These are phyloP conservation scores for Euryodendron excelsum DNA, from an alignment of 148 eudicot genomes.

Conservation along the genomic window DNA sequence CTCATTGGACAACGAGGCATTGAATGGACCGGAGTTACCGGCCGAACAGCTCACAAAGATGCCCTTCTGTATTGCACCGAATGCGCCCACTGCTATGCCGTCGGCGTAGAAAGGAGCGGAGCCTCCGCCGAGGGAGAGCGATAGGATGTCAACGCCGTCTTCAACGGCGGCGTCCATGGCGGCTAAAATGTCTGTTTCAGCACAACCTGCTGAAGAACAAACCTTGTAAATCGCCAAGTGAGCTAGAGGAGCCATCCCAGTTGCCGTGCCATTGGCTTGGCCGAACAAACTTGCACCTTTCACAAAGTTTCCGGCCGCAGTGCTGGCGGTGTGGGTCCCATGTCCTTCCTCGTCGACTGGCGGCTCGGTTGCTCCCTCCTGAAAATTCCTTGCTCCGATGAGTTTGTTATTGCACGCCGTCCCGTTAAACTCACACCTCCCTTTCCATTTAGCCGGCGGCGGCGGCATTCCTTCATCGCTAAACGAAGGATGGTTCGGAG, in stretches of 20 bases:
- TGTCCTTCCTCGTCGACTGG: slow-evolving; percentile 42
- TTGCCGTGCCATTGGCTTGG: slow-evolving; percentile 43
- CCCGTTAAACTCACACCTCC: slow-evolving; percentile 39
- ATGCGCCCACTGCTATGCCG: slow-evolving; percentile 36
- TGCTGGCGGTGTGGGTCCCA: slow-evolving; percentile 53
- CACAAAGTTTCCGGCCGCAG: slow-evolving; percentile 39
- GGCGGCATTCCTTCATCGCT: slow-evolving; percentile 41
- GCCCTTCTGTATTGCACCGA: slow-evolving; percentile 50
- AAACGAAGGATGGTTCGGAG: slow-evolving; percentile 43
- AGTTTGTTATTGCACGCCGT: slow-evolving; percentile 50
- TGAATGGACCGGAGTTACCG: slow-evolving; percentile 44
- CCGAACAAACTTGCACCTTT: slow-evolving; percentile 34
- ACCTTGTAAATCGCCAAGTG: slow-evolving; percentile 42
- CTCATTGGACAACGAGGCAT: slow-evolving; percentile 15
- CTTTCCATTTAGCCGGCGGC: slow-evolving; percentile 49
- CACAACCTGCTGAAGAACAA: background rate
- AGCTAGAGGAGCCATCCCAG: slow-evolving; percentile 52
- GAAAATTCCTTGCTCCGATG: slow-evolving; percentile 52
- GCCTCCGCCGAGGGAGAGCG: slow-evolving; percentile 44
- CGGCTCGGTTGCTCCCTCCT: background rate
- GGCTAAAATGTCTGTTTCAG: slow-evolving; percentile 27
- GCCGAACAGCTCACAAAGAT: slow-evolving; percentile 55
- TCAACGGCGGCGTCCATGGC: slow-evolving; percentile 30
- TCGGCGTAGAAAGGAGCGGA: slow-evolving; percentile 19
- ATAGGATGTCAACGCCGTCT: slow-evolving; percentile 41